phyloP scores from a whole-genome alignment of 345 rosid genomes.

The Linum tenue region DNA sequence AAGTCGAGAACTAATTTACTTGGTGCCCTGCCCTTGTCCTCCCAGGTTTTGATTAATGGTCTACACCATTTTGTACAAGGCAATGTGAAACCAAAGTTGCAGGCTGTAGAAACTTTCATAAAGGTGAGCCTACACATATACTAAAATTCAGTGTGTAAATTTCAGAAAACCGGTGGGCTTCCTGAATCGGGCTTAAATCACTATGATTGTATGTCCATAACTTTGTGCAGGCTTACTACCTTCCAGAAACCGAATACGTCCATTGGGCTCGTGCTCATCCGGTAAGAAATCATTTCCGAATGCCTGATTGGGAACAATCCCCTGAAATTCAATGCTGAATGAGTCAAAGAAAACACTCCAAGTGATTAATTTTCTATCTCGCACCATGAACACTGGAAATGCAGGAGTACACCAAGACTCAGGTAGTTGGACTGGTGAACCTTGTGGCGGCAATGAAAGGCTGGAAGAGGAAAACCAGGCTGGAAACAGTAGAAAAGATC shows the following conservation, averaged over 20 bases:
- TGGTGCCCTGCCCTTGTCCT: slow-evolving; percentile 5
- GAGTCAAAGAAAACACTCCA: too few relatives aligned
- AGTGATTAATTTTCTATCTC: too few relatives aligned
- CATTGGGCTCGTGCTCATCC: slow-evolving; percentile 96
- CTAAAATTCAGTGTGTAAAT: not conserved
- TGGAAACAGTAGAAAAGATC: slow-evolving; percentile 77
- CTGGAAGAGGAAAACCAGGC: slow-evolving; percentile 89
- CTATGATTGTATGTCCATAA: slow-evolving; percentile 2
- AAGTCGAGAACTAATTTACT: not conserved
- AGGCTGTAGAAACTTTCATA: slow-evolving; percentile 70
- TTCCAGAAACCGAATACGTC: slow-evolving; percentile 89
- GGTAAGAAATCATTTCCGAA: slow-evolving; percentile 28
- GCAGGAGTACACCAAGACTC: slow-evolving; percentile 79
- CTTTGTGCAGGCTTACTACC: slow-evolving; percentile 69
- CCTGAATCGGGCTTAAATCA: not conserved
- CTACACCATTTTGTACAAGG: slow-evolving; percentile 68
- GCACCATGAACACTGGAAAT: not conserved
- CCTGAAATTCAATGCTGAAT: not conserved
- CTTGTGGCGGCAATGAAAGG: slow-evolving; percentile 89
- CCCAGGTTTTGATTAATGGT: slow-evolving; percentile 84
- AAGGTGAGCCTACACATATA: slow-evolving; percentile 39
- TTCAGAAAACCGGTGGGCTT: not conserved
- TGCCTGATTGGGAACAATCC: not conserved
- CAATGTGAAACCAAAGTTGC: slow-evolving; percentile 70
- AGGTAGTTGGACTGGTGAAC: slow-evolving; percentile 71